Conservation (phyloP, 345 rosid genomes). For the Psidium guajava region DNA sequence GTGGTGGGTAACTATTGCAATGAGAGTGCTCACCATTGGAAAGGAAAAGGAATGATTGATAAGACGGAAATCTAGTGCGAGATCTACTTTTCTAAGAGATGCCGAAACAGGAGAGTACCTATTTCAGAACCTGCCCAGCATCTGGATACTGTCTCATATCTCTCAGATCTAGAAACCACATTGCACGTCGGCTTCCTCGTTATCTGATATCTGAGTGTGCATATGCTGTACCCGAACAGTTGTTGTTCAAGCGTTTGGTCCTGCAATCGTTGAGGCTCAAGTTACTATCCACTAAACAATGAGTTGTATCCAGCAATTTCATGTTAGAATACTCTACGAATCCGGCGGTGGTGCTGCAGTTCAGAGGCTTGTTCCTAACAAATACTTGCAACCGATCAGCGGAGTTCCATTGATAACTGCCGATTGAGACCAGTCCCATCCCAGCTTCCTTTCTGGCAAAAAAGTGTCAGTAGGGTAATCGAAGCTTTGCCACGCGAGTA, state of each 20-base stretch:
- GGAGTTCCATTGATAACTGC: constrained; percentile 10
- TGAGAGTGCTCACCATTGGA: neutral
- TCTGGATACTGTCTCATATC: constrained; percentile 19
- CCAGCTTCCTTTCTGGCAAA: constrained; percentile 38
- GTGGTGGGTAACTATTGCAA: neutral
- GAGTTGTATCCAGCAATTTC: constrained; percentile 26
- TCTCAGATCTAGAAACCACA: constrained; percentile 20
- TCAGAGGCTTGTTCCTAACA: constrained; percentile 10
- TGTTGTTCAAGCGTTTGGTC: constrained; percentile 12
- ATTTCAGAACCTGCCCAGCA: constrained; percentile 28
- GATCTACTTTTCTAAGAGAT: neutral
- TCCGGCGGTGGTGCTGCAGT: constrained; percentile 14
- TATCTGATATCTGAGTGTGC: neutral
- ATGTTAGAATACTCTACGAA: constrained; percentile 12
- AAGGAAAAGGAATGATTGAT: neutral
- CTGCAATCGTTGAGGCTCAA: constrained; percentile 9
- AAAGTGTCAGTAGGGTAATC: constrained; percentile 32
- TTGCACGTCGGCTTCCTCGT: neutral
- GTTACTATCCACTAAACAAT: constrained; percentile 3
- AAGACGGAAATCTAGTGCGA: neutral
- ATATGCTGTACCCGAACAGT: constrained; percentile 26
- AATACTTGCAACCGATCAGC: constrained; percentile 33
- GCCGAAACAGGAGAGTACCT: constrained; percentile 4
- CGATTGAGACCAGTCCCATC: constrained; percentile 10
- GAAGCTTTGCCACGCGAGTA: constrained; percentile 33